A percentile compares a stretch with the other conserved stretches of the same genome.
Conservation (phyloP, 2,329 filamentous ascomycete genomes). For the Fusarium floridanum region DNA sequence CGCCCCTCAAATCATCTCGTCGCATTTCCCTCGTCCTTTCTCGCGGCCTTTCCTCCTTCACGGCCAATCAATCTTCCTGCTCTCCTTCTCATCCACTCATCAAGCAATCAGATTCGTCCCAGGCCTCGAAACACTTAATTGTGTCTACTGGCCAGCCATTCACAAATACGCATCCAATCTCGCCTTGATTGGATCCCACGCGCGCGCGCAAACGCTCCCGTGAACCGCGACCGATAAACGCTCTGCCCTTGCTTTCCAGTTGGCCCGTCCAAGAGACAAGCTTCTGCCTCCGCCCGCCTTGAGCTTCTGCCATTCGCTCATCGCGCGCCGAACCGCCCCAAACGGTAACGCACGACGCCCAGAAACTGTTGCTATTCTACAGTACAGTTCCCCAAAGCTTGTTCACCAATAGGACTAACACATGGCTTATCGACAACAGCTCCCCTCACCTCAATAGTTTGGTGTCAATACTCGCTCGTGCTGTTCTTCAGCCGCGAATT, state of each 20-base stretch:
- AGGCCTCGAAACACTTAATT: slow-evolving; percentile 46
- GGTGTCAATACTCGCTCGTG: slow-evolving; percentile 7
- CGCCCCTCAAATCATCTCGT: slow-evolving; percentile 66
- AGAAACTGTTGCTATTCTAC: slow-evolving; percentile 5
- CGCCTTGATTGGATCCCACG: slow-evolving; percentile 44
- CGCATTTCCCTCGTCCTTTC: slow-evolving; percentile 58
- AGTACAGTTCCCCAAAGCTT: neutral
- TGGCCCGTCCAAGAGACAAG: slow-evolving; percentile 16
- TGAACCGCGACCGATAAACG: slow-evolving; percentile 17
- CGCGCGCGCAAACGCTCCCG: slow-evolving; percentile 35
- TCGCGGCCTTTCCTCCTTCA: slow-evolving; percentile 54
- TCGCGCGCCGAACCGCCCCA: slow-evolving; percentile 33
- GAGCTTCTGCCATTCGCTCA: slow-evolving; percentile 35
- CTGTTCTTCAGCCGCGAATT: neutral
- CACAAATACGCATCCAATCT: slow-evolving; percentile 47
- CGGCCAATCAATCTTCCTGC: slow-evolving; percentile 61
- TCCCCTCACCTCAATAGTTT: neutral
- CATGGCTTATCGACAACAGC: neutral
- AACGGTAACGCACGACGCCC: slow-evolving; percentile 32
- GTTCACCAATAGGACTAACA: slow-evolving; percentile 5
- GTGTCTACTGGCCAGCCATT: slow-evolving; percentile 47
- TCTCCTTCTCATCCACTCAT: slow-evolving; percentile 55
- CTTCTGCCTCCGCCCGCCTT: slow-evolving; percentile 16
- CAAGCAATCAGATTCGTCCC: slow-evolving; percentile 50
- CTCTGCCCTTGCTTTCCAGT: slow-evolving; percentile 26